These are phyloP conservation scores for Juglanconis juglandina DNA, from an alignment of 2,329 filamentous ascomycete genomes.

Conservation along the genomic window DNA sequence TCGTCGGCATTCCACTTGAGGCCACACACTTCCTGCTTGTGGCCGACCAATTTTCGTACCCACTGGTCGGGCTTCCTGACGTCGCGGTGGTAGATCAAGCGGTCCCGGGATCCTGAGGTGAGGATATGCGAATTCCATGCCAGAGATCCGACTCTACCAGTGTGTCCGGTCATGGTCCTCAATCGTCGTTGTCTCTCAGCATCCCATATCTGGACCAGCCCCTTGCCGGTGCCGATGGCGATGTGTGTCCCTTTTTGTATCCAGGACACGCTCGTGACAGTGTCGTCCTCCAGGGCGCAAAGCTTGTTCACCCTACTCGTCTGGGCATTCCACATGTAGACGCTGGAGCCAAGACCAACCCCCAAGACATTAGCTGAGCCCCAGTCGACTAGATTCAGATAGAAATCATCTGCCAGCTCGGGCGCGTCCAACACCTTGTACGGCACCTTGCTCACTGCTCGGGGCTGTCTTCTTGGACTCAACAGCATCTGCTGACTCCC, in stretches of 20 bases:
- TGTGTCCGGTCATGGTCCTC: constrained; percentile 95
- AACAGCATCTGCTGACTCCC: constrained; percentile 91
- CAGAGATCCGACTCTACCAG: constrained; percentile 84
- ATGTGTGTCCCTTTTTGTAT: constrained; percentile 96
- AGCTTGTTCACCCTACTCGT: constrained; percentile 89
- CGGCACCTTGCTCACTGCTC: constrained; percentile 90
- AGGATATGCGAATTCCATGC: constrained; percentile 99
- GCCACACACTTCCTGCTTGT: constrained; percentile 97
- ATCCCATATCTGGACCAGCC: constrained; percentile 96
- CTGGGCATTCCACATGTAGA: constrained; percentile 98
- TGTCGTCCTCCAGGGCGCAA: constrained; percentile 88
- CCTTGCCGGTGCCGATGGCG: constrained; percentile 91
- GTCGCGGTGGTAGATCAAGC: constrained; percentile 91
- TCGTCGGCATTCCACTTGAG: constrained; percentile 97
- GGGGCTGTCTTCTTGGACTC: constrained; percentile 81
- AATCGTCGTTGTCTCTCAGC: constrained; percentile 80
- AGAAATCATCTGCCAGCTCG: constrained; percentile 95
- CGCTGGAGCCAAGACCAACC: constrained; percentile 85
- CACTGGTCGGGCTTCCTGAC: constrained; percentile 90
- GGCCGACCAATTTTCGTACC: constrained; percentile 80
- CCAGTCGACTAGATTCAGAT: constrained; percentile 96
- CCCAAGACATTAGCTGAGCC: constrained; percentile 91
- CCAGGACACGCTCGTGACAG: constrained; percentile 95
- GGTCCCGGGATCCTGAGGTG: constrained; percentile 89
- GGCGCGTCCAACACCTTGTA: constrained; percentile 98